Evolutionary conservation across 1,284 basidiomycete genomes (phyloP).

Genomic region (Clitocybe nebularis): DNA sequence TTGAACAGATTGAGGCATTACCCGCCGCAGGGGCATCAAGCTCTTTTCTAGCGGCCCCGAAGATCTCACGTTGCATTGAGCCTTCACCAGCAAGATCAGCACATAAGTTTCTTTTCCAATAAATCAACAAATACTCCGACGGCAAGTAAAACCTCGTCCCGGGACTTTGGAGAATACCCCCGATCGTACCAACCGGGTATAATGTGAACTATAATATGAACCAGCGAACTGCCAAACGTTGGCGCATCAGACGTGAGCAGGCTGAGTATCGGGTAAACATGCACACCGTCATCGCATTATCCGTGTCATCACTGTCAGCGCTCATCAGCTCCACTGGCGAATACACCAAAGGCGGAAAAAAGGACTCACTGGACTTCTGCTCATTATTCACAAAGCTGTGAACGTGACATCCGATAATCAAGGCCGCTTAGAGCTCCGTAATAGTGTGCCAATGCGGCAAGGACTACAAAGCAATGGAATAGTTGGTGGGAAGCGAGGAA

Average conservation of each 20-base stretch:
- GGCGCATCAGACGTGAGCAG: no score
- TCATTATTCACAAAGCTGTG: conserved; percentile 27
- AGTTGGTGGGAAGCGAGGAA: conserved; percentile 83
- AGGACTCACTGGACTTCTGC: no score
- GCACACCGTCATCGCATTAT: no score
- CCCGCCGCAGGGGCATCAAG: conserved; percentile 19
- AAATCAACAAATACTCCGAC: no score
- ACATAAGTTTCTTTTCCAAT: no score
- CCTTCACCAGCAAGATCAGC: conserved; percentile 15
- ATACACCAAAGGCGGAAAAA: no score
- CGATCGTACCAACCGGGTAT: no score
- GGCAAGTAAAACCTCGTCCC: background rate
- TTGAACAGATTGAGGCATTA: conserved; percentile 14
- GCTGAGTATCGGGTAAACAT: no score
- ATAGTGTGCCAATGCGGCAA: conserved; percentile 78
- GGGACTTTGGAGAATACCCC: no score
- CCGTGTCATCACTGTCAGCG: no score
- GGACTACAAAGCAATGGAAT: conserved; percentile 81
- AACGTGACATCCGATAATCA: conserved; percentile 50
- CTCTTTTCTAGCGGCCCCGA: conserved; percentile 17
- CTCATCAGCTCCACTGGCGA: background rate
- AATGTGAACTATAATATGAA: no score
- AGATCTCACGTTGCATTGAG: conserved; percentile 25
- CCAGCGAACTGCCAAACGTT: no score
- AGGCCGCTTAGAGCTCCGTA: conserved; percentile 52